Base-by-base conservation (phyloP, 495 filamentous ascomycete species). In the Trichocladium uniseriatum region DNA sequence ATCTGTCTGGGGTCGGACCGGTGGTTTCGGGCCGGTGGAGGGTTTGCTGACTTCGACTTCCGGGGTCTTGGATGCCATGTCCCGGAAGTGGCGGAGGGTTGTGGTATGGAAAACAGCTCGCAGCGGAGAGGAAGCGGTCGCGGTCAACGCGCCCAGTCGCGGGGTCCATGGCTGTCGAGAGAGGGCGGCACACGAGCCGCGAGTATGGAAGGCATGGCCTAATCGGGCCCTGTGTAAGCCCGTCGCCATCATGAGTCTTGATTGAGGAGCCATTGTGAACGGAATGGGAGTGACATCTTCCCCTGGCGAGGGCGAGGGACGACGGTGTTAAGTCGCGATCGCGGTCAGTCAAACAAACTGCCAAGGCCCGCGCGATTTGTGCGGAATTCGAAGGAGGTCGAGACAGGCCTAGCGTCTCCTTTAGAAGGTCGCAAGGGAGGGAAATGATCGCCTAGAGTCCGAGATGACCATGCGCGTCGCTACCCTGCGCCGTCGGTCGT, bases 211-310 rank as follows among this genome's bases (percentile, higher is more conserved):
- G 15, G 58, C 11, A 19, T 44, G 42, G 24, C 43, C 38, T 6
- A 46, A 27, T 24, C 29, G 43, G 28, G 48, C 54, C 27, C 50
- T 3, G 15, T 49, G 50, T 13, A 58, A 32, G 48, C 49, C 43
- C 9, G 54, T 20, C 6, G 58, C 56, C 56, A 62, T 60, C 59
- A 60, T 49, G 34, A 62, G 43, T 48, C 48, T 44, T 29, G 54
- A 44, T 45, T 52, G 52, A 7, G 59, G 53, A 46, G 62, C 57
- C 57, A 62, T 64, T 27, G 49, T 35, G 52, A 32, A 0, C 32
- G 13, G 14, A 14, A 11, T 11, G 11, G 9, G 28, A 24, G 38
- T 34, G 22, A 36, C 56, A 59, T 59, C 35, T 48, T 56, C 38
- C 29, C 15, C 24, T 14, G 18, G 32, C 7, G 16, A n/a, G 18